Evolutionary conservation across 306 rosid species (phyloP).

Genomic region (Luffa aegyptiaca): DNA sequence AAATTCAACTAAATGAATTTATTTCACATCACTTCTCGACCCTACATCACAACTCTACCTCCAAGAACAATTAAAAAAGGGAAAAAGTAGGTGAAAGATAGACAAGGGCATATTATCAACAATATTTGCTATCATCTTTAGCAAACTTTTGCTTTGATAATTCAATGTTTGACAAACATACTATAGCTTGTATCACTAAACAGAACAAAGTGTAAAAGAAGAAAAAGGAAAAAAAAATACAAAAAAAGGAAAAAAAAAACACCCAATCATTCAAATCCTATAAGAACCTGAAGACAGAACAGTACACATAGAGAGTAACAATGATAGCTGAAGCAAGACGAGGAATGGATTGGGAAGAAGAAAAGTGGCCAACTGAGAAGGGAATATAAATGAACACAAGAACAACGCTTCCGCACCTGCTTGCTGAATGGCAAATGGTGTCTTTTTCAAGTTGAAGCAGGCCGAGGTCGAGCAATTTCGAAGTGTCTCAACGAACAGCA

Average conservation of each 20-base stretch:
- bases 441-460: constrained; percentile 59
- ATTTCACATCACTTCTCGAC: not conserved
- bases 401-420: constrained; percentile 94
- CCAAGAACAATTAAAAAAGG: not conserved
- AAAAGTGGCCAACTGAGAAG: constrained; percentile 16
- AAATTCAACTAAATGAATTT: constrained; percentile 4
- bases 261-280: constrained; percentile 56
- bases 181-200: constrained; percentile 46
- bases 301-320: constrained; percentile 36
- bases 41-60: not conserved
- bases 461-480: constrained; percentile 70
- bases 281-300: constrained; percentile 37
- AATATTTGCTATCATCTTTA: constrained; percentile 2
- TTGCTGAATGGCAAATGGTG: constrained; percentile 39
- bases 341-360: constrained; percentile 20
- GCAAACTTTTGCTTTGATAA: constrained; percentile 35
- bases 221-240: not conserved
- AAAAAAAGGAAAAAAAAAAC: not conserved
- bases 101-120: not conserved
- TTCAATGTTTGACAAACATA: constrained; percentile 52
- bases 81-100: constrained; percentile 19
- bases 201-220: constrained; percentile 20
- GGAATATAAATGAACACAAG: constrained; percentile 10
- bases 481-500: constrained; percentile 27
- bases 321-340: constrained; percentile 19